Conservation (phyloP, 179 eudicot species). For the Dionaea muscipula region DNA sequence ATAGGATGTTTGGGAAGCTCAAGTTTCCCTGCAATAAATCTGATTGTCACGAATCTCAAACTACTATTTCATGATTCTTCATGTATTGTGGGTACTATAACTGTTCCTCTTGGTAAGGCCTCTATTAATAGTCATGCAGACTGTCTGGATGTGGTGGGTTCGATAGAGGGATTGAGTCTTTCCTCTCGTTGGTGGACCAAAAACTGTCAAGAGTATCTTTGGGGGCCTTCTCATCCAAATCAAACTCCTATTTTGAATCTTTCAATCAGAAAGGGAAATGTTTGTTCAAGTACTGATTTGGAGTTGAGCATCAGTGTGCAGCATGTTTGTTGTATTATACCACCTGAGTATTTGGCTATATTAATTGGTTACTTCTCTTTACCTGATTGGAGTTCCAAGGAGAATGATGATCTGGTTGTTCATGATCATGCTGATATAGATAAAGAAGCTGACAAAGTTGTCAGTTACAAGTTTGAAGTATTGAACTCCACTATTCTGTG, state of each 20-base stretch:
- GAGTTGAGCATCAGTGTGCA: slow-evolving; percentile 60
- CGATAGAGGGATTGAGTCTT: slow-evolving; percentile 50
- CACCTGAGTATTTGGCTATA: slow-evolving; percentile 65
- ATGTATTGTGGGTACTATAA: slow-evolving; percentile 42
- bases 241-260: slow-evolving; percentile 52
- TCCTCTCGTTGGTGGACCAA: slow-evolving; percentile 51
- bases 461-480: slow-evolving; percentile 53
- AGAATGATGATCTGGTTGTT: slow-evolving; percentile 12
- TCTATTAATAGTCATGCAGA: slow-evolving; percentile 28
- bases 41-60: slow-evolving; percentile 31
- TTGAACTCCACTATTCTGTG: slow-evolving; percentile 44
- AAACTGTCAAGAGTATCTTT: slow-evolving; percentile 38
- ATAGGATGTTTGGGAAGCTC: slow-evolving; percentile 7
- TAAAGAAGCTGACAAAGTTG: slow-evolving; percentile 13
- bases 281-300: slow-evolving; percentile 24
- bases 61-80: slow-evolving; percentile 80
- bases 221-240: slow-evolving; percentile 55
- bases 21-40: slow-evolving; percentile 20
- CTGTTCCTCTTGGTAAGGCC: slow-evolving; percentile 48
- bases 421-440: slow-evolving; percentile 12
- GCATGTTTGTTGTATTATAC: slow-evolving; percentile 68
- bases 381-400: slow-evolving; percentile 51
- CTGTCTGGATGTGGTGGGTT: slow-evolving; percentile 51
- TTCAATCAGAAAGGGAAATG: slow-evolving; percentile 32
- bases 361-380: slow-evolving; percentile 73